phyloP scores from a whole-genome alignment of 352 stramenopile species.

The Pythium volutum region DNA sequence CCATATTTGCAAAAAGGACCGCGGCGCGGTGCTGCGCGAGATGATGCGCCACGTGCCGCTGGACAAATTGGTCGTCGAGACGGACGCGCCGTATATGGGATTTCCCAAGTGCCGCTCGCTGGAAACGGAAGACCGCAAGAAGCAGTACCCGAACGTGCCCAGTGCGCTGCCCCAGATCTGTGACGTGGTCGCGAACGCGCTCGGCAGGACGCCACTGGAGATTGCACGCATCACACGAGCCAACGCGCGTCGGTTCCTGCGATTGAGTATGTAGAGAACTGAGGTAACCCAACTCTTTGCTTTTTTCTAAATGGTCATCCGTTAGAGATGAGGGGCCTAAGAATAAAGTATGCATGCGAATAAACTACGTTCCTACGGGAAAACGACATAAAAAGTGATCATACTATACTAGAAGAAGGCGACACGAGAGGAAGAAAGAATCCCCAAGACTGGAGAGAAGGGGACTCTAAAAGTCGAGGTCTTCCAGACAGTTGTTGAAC shows the following conservation, averaged over 20 bases:
- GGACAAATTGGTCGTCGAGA: constrained; percentile 88
- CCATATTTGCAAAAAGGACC: constrained; percentile 85
- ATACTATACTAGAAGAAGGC: constrained; percentile 5
- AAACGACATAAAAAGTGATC: background rate
- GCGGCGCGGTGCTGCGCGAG: constrained; percentile 45
- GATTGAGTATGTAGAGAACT: constrained; percentile 23
- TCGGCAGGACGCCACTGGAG: constrained; percentile 44
- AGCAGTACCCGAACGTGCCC: constrained; percentile 79
- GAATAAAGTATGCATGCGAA: no score
- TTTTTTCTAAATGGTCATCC: background rate
- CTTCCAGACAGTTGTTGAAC: constrained; percentile 56
- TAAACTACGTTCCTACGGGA: background rate
- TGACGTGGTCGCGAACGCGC: constrained; percentile 47
- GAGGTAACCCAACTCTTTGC: background rate
- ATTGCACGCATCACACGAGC: constrained; percentile 54
- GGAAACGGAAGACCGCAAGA: constrained; percentile 39
- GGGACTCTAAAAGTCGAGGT: constrained; percentile 27
- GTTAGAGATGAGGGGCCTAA: background rate
- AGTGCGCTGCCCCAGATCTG: constrained; percentile 60
- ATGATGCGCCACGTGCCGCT: constrained; percentile 65
- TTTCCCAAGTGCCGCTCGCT: constrained; percentile 59
- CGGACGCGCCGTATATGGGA: constrained; percentile 91
- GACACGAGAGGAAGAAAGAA: background rate
- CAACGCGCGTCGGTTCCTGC: constrained; percentile 74
- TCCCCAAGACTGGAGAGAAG: background rate